Conservation (phyloP, 2,329 filamentous ascomycete species). For the Phialophora tarda region DNA sequence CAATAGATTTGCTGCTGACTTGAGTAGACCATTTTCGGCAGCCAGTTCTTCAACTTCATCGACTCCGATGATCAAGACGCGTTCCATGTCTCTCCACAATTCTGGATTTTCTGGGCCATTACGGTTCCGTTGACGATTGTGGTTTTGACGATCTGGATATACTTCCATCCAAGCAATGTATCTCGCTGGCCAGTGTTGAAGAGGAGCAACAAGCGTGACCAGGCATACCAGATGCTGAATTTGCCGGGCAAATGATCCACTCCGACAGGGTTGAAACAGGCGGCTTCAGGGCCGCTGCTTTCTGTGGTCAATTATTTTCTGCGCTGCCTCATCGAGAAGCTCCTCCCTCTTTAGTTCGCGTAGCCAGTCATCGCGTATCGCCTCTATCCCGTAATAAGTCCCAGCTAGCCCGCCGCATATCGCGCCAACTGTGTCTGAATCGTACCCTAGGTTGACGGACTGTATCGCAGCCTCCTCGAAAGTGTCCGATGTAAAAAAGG, state of each 20-base stretch:
- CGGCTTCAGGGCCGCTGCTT: constrained; percentile 1
- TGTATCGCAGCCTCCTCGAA: constrained; percentile 49
- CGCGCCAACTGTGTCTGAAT: constrained; percentile 54
- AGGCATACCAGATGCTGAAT: constrained; percentile 15
- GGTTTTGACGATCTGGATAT: constrained; percentile 26
- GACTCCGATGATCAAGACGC: constrained; percentile 10
- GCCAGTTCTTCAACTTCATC: constrained; percentile 36
- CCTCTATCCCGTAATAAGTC: constrained; percentile 48
- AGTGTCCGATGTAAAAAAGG: constrained; percentile 48
- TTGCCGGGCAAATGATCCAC: neutral
- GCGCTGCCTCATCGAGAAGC: constrained; percentile 31
- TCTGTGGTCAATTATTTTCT: constrained; percentile 18
- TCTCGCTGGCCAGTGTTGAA: constrained; percentile 26
- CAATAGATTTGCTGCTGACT: neutral
- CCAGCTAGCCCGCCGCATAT: constrained; percentile 54
- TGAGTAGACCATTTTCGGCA: constrained; percentile 32
- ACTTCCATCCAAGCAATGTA: constrained; percentile 22
- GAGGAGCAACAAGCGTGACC: constrained; percentile 10
- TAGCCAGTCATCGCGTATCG: constrained; percentile 41
- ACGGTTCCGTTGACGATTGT: constrained; percentile 33
- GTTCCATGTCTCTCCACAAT: constrained; percentile 29
- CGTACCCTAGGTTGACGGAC: constrained; percentile 52
- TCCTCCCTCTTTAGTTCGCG: constrained; percentile 34
- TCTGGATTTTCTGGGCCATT: constrained; percentile 38
- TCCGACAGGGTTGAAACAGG: neutral